Evolutionary conservation across 495 filamentous ascomycete species (phyloP), one percentile per base, ranked within the genome.

Genomic region (Friedmanniomyces simplex): DNA sequence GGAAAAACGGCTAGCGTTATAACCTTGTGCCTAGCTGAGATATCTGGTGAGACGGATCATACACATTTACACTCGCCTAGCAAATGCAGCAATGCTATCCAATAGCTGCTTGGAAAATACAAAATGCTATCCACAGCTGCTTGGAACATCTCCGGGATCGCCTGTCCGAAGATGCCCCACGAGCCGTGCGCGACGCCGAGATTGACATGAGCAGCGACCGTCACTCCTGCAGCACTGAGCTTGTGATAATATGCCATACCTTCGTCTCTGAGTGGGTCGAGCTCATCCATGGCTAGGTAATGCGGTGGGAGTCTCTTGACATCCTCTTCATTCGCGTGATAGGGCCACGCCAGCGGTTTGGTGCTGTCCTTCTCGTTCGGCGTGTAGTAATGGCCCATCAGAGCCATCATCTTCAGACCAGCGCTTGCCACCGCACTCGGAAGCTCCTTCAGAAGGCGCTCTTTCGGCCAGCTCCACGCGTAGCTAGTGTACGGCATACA

Each of bases 271-370:
- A 66, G 46, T 1, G 63, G 63, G 37, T 63, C 60, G 36, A 66
- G 39, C 47, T 66, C 60, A 25, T 59, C 57, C 34, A 63, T 41
- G 4, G 45, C 32, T 11, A 66, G 14, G 1, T 43, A 20, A 30
- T 56, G 56, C 22, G 60, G 60, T 25, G 56, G 60, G 11, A 63
- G 41, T 11, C 60, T 60, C 32, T 63, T 60, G 39, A 60, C 14
- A 18, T 60, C 55, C 7, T 63, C 60, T 10, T 14, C 46, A 2
- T 50, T 60, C 3, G 63, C 63, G 32, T 57, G 47, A 18, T 63
- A 63, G 4, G 63, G 63, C 63, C 60, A 66, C 5, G 63, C 63
- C n/a, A 63, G 48, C 14, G 63, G 60, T 45, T 65, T 43, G 4
- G 20, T 25, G n/a, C 13, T 21, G 30, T 56, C 25, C 46, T 57